Percentiles rank a stretch among this genome's conserved stretches.
phyloP scores from a whole-genome alignment of 257 asterid genomes.

The Misopates orontium region DNA sequence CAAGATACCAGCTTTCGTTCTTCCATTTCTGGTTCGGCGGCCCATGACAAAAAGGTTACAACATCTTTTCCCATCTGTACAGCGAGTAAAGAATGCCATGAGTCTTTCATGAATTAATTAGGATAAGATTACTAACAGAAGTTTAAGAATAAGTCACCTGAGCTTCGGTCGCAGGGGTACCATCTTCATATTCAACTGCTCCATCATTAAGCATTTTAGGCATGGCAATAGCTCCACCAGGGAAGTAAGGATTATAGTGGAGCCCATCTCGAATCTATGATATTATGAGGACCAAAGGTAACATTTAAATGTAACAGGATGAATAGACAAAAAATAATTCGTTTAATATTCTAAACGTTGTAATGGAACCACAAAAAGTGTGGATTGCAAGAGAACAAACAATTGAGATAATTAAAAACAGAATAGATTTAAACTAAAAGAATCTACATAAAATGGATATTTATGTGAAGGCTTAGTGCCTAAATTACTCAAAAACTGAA shows the following conservation, averaged over 20 bases:
- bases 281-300: background rate
- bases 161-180: slow-evolving; percentile 75
- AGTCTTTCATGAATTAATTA: background rate
- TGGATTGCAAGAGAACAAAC: slow-evolving; percentile 15
- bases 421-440: no score
- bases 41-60: slow-evolving; percentile 71
- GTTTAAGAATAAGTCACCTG: slow-evolving; percentile 39
- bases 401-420: background rate
- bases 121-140: background rate
- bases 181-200: slow-evolving; percentile 80
- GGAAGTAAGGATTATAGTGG: no score
- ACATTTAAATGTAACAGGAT: slow-evolving; percentile 1
- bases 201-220: slow-evolving; percentile 84
- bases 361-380: background rate
- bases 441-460: no score
- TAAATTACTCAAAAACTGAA: no score
- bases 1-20: slow-evolving; percentile 69
- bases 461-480: no score
- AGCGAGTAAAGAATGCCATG: background rate
- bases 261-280: slow-evolving; percentile 69
- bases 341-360: background rate
- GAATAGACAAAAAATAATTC: background rate
- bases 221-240: slow-evolving; percentile 86
- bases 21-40: slow-evolving; percentile 88
- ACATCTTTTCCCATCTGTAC: slow-evolving; percentile 75